Evolutionary conservation across 306 rosid species (phyloP), one percentile per base, ranked within the genome.

Genomic region (Argentina anserina): DNA sequence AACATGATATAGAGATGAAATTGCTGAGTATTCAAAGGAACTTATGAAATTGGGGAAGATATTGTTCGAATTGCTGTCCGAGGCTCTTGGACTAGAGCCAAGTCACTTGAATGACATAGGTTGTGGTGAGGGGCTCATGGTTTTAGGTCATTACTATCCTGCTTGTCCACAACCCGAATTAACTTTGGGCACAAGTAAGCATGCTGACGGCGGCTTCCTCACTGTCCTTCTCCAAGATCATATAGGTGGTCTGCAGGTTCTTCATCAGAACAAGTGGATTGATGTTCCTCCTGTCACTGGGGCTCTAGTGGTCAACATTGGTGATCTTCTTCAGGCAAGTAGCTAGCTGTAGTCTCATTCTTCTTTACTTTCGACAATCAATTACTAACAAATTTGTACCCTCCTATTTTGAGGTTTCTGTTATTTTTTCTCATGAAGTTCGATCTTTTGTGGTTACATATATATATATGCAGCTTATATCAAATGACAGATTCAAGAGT

Each of bases 231-330:
- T 87, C 39, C 89, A 87, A 74, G 84, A 84, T 66, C 83, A 80
- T 62, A 45, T 87, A 1, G 91, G 91, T n/a, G 87, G 89, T 46
- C 89, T 84, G 20, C 89, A 87, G 69, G 72, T 76, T 73, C 81
- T 80, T 56, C 72, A 73, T 21, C 33, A 67, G 28, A 53, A 75
- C 42, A 28, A 18, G 23, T 75, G 79, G 79, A 11, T 66, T 26
- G 36, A 65, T 40, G 56, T 75, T 18, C 56, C 72, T 13, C 73
- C 67, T 2, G 17, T 37, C 21, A 63, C 66, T 43, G 67, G 56
- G 28, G 78, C 78, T 75, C 55, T 59, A 34, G 78, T 74, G 14
- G 34, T 74, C n/a, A 74, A 63, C 61, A 34, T 73, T 62, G 77
- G 70, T 5, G 72, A 75, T 66, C 73, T 75, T 53, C 46, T 75